A percentile compares a stretch with the other conserved stretches of the same genome.
Evolutionary conservation across 176 grass and related monocot species (phyloP).

Genomic region (Saccharum officinarum): DNA sequence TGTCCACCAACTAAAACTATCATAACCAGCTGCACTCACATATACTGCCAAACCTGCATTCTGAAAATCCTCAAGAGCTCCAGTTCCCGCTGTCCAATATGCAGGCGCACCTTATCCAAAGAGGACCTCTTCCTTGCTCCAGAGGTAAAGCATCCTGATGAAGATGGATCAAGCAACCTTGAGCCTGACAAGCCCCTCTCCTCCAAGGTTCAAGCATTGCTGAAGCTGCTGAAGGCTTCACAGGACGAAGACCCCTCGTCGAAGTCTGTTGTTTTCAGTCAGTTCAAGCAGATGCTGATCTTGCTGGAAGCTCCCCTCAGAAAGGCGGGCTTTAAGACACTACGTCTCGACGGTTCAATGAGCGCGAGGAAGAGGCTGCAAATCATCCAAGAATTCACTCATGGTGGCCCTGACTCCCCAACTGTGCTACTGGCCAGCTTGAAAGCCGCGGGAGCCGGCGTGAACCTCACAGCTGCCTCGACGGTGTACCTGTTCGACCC

Average conservation of each 20-base stretch:
- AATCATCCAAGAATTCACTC: conserved; percentile 62
- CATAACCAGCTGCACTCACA: conserved; percentile 87
- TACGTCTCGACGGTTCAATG: conserved; percentile 83
- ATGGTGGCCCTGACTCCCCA: conserved; percentile 45
- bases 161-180: conserved; percentile 42
- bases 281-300: conserved; percentile 89
- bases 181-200: conserved; percentile 49
- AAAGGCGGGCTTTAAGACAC: conserved; percentile 60
- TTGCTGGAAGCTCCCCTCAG: conserved; percentile 77
- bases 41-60: conserved; percentile 92
- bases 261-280: conserved; percentile 91
- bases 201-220: conserved; percentile 77
- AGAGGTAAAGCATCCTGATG: conserved; percentile 44
- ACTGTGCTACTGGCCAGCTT: conserved; percentile 80
- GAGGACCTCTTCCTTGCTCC: conserved; percentile 83
- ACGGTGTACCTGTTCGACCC: conserved; percentile 90
- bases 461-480: conserved; percentile 84
- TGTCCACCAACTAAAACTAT: conserved; percentile 77
- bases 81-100: conserved; percentile 85
- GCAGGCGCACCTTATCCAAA: conserved; percentile 71
- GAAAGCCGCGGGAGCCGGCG: conserved; percentile 69
- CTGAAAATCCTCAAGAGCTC: conserved; percentile 66
- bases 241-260: conserved; percentile 52
- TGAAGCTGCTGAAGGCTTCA: conserved; percentile 59
- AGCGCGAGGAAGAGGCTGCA: conserved; percentile 57